Conservation (phyloP, 495 filamentous ascomycete species). For the Clavariopsis aquatica region DNA sequence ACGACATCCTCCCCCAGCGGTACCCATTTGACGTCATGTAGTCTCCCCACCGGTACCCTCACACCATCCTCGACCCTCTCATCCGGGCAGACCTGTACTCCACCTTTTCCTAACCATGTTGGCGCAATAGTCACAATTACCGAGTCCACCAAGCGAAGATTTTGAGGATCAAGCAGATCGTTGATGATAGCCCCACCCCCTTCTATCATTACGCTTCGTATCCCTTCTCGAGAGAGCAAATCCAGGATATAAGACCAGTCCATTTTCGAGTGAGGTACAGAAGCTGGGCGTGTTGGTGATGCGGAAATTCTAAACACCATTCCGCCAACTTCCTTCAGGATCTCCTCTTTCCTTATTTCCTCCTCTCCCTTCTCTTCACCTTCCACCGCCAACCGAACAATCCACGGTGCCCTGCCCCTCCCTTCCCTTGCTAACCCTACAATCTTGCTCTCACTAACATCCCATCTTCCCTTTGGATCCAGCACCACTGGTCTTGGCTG, state of each 20-base stretch:
- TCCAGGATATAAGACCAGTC: slow-evolving; percentile 65
- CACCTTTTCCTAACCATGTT: slow-evolving; percentile 76
- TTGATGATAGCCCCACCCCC: slow-evolving; percentile 79
- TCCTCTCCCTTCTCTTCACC: slow-evolving; percentile 39
- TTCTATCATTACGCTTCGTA: slow-evolving; percentile 85
- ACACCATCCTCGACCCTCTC: slow-evolving; percentile 54
- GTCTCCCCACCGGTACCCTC: slow-evolving; percentile 59
- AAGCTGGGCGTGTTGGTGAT: slow-evolving; percentile 32
- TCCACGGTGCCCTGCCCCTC: slow-evolving; percentile 69
- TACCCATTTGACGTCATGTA: slow-evolving; percentile 69
- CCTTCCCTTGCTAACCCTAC: slow-evolving; percentile 63
- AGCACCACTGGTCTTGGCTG: slow-evolving; percentile 80
- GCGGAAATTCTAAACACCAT: slow-evolving; percentile 50
- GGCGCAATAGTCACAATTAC: slow-evolving; percentile 85
- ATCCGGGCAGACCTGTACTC: slow-evolving; percentile 69
- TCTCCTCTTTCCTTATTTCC: slow-evolving; percentile 38
- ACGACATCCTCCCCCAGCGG: slow-evolving; percentile 78
- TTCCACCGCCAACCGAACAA: slow-evolving; percentile 50
- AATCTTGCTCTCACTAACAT: slow-evolving; percentile 61
- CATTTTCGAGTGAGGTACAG: slow-evolving; percentile 29
- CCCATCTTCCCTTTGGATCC: slow-evolving; percentile 73
- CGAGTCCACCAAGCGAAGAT: slow-evolving; percentile 64
- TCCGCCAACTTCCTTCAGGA: slow-evolving; percentile 55
- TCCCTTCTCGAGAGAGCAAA: slow-evolving; percentile 57
- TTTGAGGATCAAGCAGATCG: slow-evolving; percentile 63